A percentile compares a stretch with the other conserved stretches of the same genome.
phyloP scores from a whole-genome alignment of 352 stramenopile genomes.

The Phytopythium ostracodes region DNA sequence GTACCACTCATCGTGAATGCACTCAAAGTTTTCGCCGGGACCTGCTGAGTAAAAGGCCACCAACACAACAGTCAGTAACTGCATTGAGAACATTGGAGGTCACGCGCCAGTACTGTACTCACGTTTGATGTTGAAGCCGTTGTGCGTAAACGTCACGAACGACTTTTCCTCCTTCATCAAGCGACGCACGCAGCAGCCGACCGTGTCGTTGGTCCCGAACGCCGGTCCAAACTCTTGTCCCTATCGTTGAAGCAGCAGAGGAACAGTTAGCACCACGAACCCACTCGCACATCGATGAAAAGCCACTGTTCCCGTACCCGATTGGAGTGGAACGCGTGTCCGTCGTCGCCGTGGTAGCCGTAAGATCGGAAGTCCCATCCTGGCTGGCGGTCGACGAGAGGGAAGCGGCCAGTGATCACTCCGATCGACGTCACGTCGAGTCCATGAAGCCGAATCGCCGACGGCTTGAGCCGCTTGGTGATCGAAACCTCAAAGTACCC shows the following conservation, averaged over 20 bases:
- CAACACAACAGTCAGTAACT: not conserved
- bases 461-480: conserved; percentile 22
- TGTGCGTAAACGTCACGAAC: conserved; percentile 31
- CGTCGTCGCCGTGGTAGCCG: conserved; percentile 79
- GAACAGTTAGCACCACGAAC: not conserved
- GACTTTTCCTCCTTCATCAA: conserved; percentile 18
- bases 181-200: conserved; percentile 26
- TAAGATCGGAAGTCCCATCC: conserved; percentile 64
- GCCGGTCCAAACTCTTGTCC: conserved; percentile 26
- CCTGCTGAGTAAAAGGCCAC: not conserved
- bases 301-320: not conserved
- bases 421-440: conserved; percentile 56
- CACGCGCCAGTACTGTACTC: not conserved
- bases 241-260: not conserved
- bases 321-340: conserved; percentile 52
- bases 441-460: conserved; percentile 20
- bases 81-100: not conserved
- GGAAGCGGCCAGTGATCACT: conserved; percentile 43
- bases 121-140: conserved; percentile 16
- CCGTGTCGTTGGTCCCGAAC: conserved; percentile 23
- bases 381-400: conserved; percentile 54
- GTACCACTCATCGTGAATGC: conserved; percentile 28
- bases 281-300: not conserved
- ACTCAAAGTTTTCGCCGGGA: conserved; percentile 14
- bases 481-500: conserved; percentile 35